Evolutionary conservation across 257 asterid genomes (phyloP).

Genomic region (Marsdenia floribunda): DNA sequence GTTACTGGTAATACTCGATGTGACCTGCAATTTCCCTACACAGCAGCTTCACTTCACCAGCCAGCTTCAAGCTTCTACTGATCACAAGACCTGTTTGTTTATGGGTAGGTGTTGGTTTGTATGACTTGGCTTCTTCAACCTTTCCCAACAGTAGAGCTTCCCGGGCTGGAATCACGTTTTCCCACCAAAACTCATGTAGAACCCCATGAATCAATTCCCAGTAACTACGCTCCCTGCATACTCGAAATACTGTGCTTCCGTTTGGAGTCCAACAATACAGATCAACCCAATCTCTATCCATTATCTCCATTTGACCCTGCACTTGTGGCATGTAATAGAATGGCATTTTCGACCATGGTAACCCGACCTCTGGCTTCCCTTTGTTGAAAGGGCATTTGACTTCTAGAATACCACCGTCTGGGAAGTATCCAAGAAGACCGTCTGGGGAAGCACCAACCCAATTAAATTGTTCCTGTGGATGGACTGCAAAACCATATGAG

Average conservation of each 20-base stretch:
- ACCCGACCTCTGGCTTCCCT: conserved; percentile 74
- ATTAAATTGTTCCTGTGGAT: conserved; percentile 52
- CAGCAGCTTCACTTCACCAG: conserved; percentile 62
- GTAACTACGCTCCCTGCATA: conserved; percentile 57
- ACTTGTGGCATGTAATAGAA: conserved; percentile 97
- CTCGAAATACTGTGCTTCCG: conserved; percentile 79
- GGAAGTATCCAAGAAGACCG: conserved; percentile 61
- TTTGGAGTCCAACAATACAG: conserved; percentile 94
- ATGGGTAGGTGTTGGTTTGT: conserved; percentile 65
- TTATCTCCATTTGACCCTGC: conserved; percentile 98
- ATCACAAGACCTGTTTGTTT: conserved; percentile 63
- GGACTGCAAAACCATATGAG: conserved; percentile 66
- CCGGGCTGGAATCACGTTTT: conserved; percentile 82
- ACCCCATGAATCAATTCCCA: conserved; percentile 70
- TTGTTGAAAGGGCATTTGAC: conserved; percentile 94
- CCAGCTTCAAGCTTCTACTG: conserved; percentile 66
- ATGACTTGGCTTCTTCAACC: conserved; percentile 60
- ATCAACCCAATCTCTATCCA: conserved; percentile 90
- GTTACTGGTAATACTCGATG: conserved; percentile 45
- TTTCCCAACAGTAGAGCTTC: conserved; percentile 57
- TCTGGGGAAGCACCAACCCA: conserved; percentile 99
- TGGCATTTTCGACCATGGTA: conserved; percentile 80
- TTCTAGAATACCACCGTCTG: conserved; percentile 80
- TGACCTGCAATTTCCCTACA: conserved; percentile 89
- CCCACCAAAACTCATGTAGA: conserved; percentile 93